phyloP scores from a whole-genome alignment of 345 rosid genomes.

The Rhodomyrtus tomentosa region DNA sequence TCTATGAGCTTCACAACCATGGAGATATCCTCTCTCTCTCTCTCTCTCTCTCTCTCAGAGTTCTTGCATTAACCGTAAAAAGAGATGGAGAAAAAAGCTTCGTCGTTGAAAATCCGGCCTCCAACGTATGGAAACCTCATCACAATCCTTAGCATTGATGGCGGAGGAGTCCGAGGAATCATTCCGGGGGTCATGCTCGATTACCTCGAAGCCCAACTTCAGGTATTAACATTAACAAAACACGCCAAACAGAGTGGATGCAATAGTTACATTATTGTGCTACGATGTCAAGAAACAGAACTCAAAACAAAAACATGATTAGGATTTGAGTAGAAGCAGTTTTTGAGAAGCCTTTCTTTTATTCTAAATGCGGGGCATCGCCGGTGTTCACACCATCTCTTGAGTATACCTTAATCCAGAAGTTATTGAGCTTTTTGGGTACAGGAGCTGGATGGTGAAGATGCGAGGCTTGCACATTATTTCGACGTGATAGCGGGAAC shows the following conservation, averaged over 20 bases:
- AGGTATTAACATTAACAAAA: constrained; percentile 23
- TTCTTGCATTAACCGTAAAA: not conserved
- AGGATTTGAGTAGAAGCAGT: not conserved
- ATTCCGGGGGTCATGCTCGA: constrained; percentile 56
- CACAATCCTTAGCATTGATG: constrained; percentile 65
- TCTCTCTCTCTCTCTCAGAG: not conserved
- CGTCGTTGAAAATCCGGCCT: constrained; percentile 9
- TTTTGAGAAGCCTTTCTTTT: not conserved
- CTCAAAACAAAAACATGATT: not conserved
- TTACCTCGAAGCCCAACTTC: constrained; percentile 65
- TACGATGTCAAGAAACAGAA: not conserved
- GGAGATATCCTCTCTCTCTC: not conserved
- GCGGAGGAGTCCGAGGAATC: constrained; percentile 65
- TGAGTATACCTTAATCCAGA: constrained; percentile 44
- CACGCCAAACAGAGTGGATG: not conserved
- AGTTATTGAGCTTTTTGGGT: constrained; percentile 37
- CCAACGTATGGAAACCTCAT: constrained; percentile 41
- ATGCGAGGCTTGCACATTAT: not conserved
- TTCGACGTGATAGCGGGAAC: not conserved
- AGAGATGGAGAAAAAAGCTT: constrained; percentile 6
- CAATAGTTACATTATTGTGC: not conserved
- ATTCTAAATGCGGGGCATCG: constrained; percentile 5
- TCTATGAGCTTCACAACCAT: not conserved
- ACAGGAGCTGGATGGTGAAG: not conserved
- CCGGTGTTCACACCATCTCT: constrained; percentile 28